Conservation (phyloP, 768 basidiomycete genomes). For the Tylopilus vinaceipallidus region DNA sequence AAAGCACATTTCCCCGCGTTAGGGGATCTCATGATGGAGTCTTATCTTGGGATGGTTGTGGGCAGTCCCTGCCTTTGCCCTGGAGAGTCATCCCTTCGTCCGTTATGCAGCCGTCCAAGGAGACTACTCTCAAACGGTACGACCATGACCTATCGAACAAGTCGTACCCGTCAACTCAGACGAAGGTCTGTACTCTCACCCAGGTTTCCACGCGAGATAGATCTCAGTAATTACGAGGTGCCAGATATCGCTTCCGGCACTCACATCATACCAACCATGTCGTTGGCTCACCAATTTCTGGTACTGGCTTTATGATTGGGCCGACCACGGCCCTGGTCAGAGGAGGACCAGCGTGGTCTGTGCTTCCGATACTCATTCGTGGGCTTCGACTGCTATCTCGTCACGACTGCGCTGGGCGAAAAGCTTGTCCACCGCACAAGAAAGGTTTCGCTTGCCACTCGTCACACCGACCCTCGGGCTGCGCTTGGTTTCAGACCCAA, state of each 20-base stretch:
- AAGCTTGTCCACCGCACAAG: slow-evolving; percentile 54
- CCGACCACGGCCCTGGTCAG: slow-evolving; percentile 57
- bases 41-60: background rate
- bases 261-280: background rate
- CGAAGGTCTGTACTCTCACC: slow-evolving; percentile 40
- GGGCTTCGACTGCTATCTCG: slow-evolving; percentile 56
- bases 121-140: too few species aligned
- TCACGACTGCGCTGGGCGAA: slow-evolving; percentile 49
- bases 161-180: slow-evolving; percentile 35
- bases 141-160: too few species aligned
- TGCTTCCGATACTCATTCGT: slow-evolving; percentile 45
- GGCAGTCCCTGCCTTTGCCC: background rate
- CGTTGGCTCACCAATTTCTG: slow-evolving; percentile 47
- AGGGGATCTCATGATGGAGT: background rate
- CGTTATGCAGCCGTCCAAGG: background rate
- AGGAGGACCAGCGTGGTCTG: slow-evolving; percentile 51
- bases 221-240: slow-evolving; percentile 56
- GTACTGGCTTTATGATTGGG: slow-evolving; percentile 55
- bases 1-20: background rate
- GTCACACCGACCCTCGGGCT: slow-evolving; percentile 67
- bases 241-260: background rate
- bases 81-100: background rate
- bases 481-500: slow-evolving; percentile 57
- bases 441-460: slow-evolving; percentile 53
- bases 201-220: slow-evolving; percentile 50